These are phyloP conservation scores for Chlamydomonas eustigma DNA, from an alignment of 139 green algal genomes.

Conservation along the genomic window DNA sequence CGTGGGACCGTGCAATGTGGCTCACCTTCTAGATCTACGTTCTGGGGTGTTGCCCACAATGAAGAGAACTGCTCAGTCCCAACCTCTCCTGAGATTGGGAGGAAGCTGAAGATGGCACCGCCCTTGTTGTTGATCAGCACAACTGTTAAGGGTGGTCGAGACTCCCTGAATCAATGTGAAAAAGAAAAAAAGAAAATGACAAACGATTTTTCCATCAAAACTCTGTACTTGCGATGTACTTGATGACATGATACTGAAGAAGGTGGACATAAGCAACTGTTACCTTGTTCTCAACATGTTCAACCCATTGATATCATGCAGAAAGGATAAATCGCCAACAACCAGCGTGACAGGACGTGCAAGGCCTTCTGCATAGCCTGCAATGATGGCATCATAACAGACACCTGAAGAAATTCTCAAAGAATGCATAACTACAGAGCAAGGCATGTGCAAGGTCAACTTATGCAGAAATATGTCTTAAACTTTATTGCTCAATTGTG, in stretches of 20 bases:
- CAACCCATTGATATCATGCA: conserved; percentile 96
- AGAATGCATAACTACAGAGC: neutral
- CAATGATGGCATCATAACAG: neutral
- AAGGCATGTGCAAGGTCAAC: neutral
- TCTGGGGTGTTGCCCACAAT: conserved; percentile 90
- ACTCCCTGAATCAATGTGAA: conserved; percentile 15
- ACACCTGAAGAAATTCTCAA: neutral
- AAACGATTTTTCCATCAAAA: too few relatives aligned
- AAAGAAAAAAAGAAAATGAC: too few relatives aligned
- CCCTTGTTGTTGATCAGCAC: conserved; percentile 96
- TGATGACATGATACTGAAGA: too few relatives aligned
- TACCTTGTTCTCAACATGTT: conserved; percentile 71
- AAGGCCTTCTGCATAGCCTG: conserved; percentile 87
- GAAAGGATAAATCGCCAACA: conserved; percentile 95
- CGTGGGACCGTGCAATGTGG: too few relatives aligned
- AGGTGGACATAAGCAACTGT: conserved; percentile 16
- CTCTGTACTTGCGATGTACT: too few relatives aligned
- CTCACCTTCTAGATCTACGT: conserved; percentile 74
- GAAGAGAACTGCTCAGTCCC: conserved; percentile 65
- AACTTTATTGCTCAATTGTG: neutral
- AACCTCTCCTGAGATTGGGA: conserved; percentile 79
- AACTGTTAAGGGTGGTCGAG: conserved; percentile 78
- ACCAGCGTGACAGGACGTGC: conserved; percentile 76
- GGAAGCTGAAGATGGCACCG: conserved; percentile 95
- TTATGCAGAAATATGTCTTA: neutral